Base-by-base conservation (phyloP, 176 grass and related monocot genomes). In the Ananas comosus region DNA sequence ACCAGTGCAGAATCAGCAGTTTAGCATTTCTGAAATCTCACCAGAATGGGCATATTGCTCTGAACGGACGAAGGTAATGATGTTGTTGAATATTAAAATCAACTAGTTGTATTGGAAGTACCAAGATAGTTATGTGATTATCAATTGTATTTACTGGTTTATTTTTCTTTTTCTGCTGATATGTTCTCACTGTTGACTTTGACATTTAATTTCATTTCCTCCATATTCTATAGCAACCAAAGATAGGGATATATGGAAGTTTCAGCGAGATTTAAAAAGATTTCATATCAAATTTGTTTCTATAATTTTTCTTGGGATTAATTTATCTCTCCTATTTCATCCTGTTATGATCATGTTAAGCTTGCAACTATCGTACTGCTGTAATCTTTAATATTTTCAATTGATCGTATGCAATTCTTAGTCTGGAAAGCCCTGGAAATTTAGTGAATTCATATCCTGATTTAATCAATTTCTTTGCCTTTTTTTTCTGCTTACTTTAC, bases 11-110 rank as follows among this genome's bases (percentile, higher is more conserved):
- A 88, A 76, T 59, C 84, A 78, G 49, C 56, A 28, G 54, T 99
- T 99, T 74, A 93, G 49, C 65, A 91, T 99, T 28, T 63, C 57
- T 25, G 95, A 99, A 73, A 83, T 99, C 56, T 93, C 85, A 85
- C 95, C 90, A 64, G 95, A 99, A 80, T 99, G 95, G 95, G 90
- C 87, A 86, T 88, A 86, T 83, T 86, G 87, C 56, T 71, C 71
- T 74, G 89, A 99, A 79, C 88, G 50, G 33, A 93, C 94, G 11
- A 99, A 99, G 94, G 94, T 96, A 63, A 48, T 64, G 68, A 76
- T 12, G 11, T 68, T 80, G 64, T 61, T 66, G 13, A 22, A 61
- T 61, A 18, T 61, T 16, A 18, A 1, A 61, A 61, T 61, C 9
- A 61, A 18, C 21, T 61, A 61, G 0, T 42, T 42, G 33, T 42